These are phyloP conservation scores for Nothopassalora personata DNA, from an alignment of 2,329 filamentous ascomycete species.

Conservation along the genomic window DNA sequence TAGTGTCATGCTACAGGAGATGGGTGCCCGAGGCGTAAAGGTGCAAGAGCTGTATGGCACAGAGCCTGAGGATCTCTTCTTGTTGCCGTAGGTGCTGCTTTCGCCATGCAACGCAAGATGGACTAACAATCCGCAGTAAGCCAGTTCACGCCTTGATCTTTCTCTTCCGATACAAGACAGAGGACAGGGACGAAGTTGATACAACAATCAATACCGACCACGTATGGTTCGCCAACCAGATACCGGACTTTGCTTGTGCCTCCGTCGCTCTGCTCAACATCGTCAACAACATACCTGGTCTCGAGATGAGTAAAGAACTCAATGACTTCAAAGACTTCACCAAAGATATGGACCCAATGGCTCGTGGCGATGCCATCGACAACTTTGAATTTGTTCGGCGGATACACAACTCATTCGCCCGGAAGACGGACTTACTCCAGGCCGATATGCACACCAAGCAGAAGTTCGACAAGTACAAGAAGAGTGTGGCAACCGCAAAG, in stretches of 20 bases:
- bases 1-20: conserved; percentile 72
- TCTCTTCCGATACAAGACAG: conserved; percentile 62
- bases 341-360: conserved; percentile 59
- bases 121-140: conserved; percentile 47
- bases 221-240: conserved; percentile 95
- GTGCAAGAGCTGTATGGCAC: conserved; percentile 72
- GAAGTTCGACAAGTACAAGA: conserved; percentile 38
- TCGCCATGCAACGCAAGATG: not conserved
- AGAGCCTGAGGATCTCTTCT: conserved; percentile 59
- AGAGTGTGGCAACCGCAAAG: conserved; percentile 27
- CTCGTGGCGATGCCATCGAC: conserved; percentile 70
- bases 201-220: conserved; percentile 51
- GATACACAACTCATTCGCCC: conserved; percentile 84
- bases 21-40: conserved; percentile 68
- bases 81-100: conserved; percentile 44
- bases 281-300: conserved; percentile 69
- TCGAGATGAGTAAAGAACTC: conserved; percentile 67
- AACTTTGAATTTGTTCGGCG: conserved; percentile 70
- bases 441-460: conserved; percentile 62
- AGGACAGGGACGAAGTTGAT: conserved; percentile 48
- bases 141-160: conserved; percentile 85
- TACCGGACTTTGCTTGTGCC: conserved; percentile 78
- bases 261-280: conserved; percentile 93
- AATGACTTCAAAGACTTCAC: conserved; percentile 69
- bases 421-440: conserved; percentile 70